Percentiles rank a stretch among this genome's conserved stretches.
These are phyloP conservation scores for Firmiana major DNA, from an alignment of 345 rosid genomes.

Conservation along the genomic window DNA sequence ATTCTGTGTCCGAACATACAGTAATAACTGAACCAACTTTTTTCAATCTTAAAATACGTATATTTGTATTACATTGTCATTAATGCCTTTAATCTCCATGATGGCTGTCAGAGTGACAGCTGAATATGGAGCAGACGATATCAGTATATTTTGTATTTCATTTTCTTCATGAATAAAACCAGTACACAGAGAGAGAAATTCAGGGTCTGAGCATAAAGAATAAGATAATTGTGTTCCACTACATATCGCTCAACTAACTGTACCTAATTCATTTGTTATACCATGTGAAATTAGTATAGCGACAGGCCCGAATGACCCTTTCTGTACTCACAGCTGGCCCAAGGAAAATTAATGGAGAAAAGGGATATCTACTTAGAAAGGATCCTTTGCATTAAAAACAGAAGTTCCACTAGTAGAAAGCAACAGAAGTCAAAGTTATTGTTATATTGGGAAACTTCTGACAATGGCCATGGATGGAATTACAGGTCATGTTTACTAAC, in stretches of 20 bases:
- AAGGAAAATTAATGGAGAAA: background rate
- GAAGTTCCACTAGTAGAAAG: background rate
- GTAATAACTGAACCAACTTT: no score
- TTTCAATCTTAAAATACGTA: no score
- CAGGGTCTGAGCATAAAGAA: background rate
- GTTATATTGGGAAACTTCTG: background rate
- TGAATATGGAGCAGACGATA: no score
- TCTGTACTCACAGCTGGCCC: background rate
- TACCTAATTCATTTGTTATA: background rate
- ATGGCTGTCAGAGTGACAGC: no score
- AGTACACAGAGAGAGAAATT: background rate
- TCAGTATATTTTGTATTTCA: no score
- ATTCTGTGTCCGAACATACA: no score
- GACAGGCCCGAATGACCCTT: background rate
- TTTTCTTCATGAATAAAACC: no score
- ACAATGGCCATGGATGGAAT: background rate
- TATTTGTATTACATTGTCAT: no score
- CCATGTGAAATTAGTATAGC: background rate
- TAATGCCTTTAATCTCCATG: no score
- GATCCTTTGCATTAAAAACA: background rate
- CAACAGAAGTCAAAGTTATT: background rate
- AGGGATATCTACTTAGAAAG: background rate
- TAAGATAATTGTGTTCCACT: background rate
- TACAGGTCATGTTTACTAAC: slow-evolving; percentile 85
- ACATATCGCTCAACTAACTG: background rate